Evolutionary conservation across 108 stramenopile species (phyloP).

Genomic region (Bacterosira constricta): DNA sequence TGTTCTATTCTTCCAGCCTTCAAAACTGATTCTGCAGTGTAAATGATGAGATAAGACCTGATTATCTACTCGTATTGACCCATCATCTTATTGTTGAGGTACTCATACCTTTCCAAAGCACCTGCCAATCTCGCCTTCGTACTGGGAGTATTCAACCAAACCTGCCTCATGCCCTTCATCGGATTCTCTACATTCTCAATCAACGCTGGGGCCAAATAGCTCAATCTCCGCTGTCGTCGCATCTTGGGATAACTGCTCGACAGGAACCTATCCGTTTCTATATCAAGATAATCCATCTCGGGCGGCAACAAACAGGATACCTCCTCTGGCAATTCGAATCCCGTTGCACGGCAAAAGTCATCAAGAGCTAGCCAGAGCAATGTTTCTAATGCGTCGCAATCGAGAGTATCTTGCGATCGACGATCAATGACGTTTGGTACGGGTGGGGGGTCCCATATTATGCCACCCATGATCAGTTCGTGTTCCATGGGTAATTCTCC

Average conservation of each 20-base stretch:
- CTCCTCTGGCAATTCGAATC: conserved; percentile 48
- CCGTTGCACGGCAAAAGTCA: conserved; percentile 48
- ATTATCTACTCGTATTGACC: conserved; percentile 40
- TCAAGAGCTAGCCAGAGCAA: conserved; percentile 68
- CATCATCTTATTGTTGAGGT: conserved; percentile 34
- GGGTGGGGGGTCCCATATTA: conserved; percentile 43
- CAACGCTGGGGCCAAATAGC: conserved; percentile 62
- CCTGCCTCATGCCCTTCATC: conserved; percentile 58
- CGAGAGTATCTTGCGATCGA: conserved; percentile 8
- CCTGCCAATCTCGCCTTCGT: conserved; percentile 51
- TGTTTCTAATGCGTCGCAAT: conserved; percentile 61
- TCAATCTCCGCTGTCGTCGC: conserved; percentile 66
- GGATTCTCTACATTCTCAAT: conserved; percentile 38
- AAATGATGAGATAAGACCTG: too few species aligned
- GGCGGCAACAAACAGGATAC: conserved; percentile 57
- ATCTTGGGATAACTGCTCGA: conserved; percentile 59
- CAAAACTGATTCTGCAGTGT: too few species aligned
- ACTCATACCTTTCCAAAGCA: conserved; percentile 36
- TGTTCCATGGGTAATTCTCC: conserved; percentile 51
- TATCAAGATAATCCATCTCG: conserved; percentile 45
- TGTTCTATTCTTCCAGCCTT: too few species aligned
- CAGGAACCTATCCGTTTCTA: conserved; percentile 6
- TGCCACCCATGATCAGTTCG: conserved; percentile 47
- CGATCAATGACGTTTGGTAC: conserved; percentile 8
- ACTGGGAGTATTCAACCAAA: conserved; percentile 57